Evolutionary conservation across 306 rosid species (phyloP).

Genomic region (Cucumis melo): DNA sequence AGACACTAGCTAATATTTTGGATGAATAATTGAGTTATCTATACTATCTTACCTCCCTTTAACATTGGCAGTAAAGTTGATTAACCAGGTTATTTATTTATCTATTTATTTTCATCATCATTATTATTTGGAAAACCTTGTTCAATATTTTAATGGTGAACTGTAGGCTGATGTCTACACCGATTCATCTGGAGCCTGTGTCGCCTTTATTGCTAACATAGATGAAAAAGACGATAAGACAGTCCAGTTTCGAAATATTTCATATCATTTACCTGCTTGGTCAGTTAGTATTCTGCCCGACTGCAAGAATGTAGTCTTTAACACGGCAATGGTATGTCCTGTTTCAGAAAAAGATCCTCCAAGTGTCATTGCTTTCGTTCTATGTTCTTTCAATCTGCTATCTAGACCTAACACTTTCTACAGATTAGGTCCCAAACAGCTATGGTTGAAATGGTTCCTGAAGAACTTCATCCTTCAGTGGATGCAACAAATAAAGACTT

Average conservation of each 20-base stretch:
- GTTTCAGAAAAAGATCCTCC: neutral
- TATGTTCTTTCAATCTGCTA: neutral
- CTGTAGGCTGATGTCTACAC: conserved; percentile 76
- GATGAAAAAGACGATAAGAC: conserved; percentile 73
- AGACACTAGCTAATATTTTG: neutral
- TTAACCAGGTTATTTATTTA: neutral
- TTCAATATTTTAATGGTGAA: conserved; percentile 11
- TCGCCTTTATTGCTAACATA: conserved; percentile 62
- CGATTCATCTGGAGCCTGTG: conserved; percentile 72
- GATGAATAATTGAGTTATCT: neutral
- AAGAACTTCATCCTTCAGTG: conserved; percentile 33
- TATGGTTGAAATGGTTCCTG: conserved; percentile 55
- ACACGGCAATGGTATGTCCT: conserved; percentile 69
- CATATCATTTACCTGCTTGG: conserved; percentile 96
- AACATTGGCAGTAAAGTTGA: neutral
- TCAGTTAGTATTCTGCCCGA: conserved; percentile 95
- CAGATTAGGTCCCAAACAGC: conserved; percentile 61
- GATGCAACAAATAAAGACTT: conserved; percentile 23
- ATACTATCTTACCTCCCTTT: neutral
- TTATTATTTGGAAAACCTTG: neutral
- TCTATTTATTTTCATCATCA: no score
- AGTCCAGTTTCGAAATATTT: conserved; percentile 49
- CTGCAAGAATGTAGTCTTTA: conserved; percentile 76
- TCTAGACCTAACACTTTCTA: conserved; percentile 21
- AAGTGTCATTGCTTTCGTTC: neutral